phyloP scores from a whole-genome alignment of 495 filamentous ascomycete species.

The Neurospora terricola region DNA sequence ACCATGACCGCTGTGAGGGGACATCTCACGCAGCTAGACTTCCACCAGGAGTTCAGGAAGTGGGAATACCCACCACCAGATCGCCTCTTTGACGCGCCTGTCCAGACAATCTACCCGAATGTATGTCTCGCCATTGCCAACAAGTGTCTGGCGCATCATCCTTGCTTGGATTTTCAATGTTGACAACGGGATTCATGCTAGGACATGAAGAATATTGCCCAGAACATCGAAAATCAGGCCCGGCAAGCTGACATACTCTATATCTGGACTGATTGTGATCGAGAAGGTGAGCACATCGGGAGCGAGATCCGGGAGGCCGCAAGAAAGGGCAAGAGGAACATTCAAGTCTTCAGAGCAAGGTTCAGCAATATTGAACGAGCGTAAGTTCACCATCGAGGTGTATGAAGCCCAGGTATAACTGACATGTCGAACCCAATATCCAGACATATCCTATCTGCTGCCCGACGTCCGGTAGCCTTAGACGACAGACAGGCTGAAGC shows the following conservation, averaged over 20 bases:
- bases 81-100: constrained; percentile 72
- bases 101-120: constrained; percentile 52
- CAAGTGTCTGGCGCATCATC: neutral
- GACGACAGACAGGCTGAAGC: constrained; percentile 84
- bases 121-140: constrained; percentile 33
- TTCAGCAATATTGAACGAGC: constrained; percentile 96
- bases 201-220: constrained; percentile 71
- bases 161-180: neutral
- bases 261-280: constrained; percentile 98
- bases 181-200: constrained; percentile 18
- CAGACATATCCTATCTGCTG: constrained; percentile 77
- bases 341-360: constrained; percentile 74
- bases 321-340: constrained; percentile 53
- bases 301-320: constrained; percentile 84
- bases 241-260: constrained; percentile 59
- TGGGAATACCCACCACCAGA: constrained; percentile 77
- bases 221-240: constrained; percentile 76
- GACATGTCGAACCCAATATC: constrained; percentile 6
- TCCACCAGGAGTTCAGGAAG: constrained; percentile 54
- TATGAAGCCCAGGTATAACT: neutral
- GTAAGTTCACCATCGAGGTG: constrained; percentile 36
- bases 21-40: constrained; percentile 69
- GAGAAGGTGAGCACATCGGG: constrained; percentile 94
- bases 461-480: constrained; percentile 61
- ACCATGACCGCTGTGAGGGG: constrained; percentile 89